Conservation (phyloP, 768 basidiomycete species). For the Dacryopinax primogenitus region DNA sequence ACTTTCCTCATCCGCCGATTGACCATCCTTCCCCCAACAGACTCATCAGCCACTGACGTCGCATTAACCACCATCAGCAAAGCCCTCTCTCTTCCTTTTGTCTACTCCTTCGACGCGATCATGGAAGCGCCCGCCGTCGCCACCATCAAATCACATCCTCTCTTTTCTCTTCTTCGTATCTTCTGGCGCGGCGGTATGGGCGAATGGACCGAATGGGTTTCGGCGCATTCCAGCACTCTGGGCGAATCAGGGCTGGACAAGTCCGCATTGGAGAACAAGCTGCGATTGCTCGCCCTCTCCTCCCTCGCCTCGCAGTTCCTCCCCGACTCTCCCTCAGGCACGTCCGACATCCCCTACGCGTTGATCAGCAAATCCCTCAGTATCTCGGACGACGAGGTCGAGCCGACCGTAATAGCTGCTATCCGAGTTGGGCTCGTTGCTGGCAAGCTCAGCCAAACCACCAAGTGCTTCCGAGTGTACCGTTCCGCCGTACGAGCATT, state of each 20-base stretch:
- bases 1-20: conserved; percentile 52
- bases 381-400: conserved; percentile 52
- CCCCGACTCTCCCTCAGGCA: conserved; percentile 21
- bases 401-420: conserved; percentile 79
- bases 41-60: conserved; percentile 39
- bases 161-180: conserved; percentile 62
- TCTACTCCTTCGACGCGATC: conserved; percentile 71
- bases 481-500: conserved; percentile 65
- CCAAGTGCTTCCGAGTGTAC: conserved; percentile 57
- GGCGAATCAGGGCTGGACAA: conserved; percentile 47
- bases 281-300: conserved; percentile 62
- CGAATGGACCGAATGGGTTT: conserved; percentile 51
- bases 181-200: conserved; percentile 53
- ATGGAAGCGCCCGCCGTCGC: conserved; percentile 65
- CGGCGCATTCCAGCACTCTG: conserved; percentile 37
- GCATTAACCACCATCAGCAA: conserved; percentile 49
- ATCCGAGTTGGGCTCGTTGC: conserved; percentile 67
- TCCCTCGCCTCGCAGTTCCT: conserved; percentile 66
- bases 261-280: conserved; percentile 57
- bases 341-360: conserved; percentile 48
- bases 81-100: conserved; percentile 48
- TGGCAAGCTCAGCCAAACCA: conserved; percentile 72
- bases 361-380: conserved; percentile 55
- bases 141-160: conserved; percentile 50
- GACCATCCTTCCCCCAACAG: conserved; percentile 44